Evolutionary conservation across 2,329 filamentous ascomycete species (phyloP), one percentile per base, ranked within the genome.

Genomic region (Alternaria gansuensis): DNA sequence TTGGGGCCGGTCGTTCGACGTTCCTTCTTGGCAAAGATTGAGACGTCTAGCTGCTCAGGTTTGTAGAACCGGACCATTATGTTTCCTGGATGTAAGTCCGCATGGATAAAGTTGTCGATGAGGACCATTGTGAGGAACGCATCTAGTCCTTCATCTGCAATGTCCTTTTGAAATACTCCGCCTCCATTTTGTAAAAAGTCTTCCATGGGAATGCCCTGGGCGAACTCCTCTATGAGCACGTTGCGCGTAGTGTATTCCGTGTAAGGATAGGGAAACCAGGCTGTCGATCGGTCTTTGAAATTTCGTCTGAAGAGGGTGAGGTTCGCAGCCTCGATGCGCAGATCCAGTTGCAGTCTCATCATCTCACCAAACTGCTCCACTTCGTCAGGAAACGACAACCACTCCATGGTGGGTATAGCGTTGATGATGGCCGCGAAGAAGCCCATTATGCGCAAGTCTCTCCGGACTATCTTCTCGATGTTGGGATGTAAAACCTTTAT

Each of bases 11-110:
- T 75, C 4, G 59, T 74, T 33, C 72, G 70, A 36, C 75, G 64
- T 51, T 75, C 71, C 57, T 73, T 72, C 9, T 68, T 77, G 3
- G 76, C 79, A 54, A 82, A 77, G 5, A 89, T 79, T 23, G 83
- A 82, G 1, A 96, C 81, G 48, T 90, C 86, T 0, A 94, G 85
- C 61, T 89, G 85, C 13, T 88, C 87, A 0, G 93, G 88, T 71
- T 94, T 88, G 79, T 98, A 97, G 81, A 99, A 99, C 63, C 96
- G 92, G 45, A 99, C 94, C 93, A 99, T 98, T 79, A 99, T 98
- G 76, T 99, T 99, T 26, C 95, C 95, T 0, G 95, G 95, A 75
- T 99, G 95, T 29, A 99, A 81, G 75, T 99, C 95, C 5, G 95
- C 94, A 74, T 99, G 95, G 26, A 97, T 89, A 76, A 99, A 99